Percentiles rank a stretch among this genome's conserved stretches.
Evolutionary conservation across 495 filamentous ascomycete species (phyloP).

Genomic region (Aspergillus egyptiacus): DNA sequence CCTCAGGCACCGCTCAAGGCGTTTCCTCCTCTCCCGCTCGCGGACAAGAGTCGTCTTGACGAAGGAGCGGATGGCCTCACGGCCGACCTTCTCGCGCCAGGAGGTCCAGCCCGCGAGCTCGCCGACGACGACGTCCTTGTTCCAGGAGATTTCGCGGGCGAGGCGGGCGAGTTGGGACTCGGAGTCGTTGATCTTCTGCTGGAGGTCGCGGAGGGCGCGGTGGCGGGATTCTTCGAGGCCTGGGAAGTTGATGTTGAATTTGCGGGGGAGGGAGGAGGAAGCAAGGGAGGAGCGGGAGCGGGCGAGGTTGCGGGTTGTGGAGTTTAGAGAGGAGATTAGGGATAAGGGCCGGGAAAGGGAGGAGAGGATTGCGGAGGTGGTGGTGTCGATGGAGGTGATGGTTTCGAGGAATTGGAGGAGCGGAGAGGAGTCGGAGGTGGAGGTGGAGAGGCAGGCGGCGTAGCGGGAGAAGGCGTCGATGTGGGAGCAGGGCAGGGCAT

Average conservation of each 20-base stretch:
- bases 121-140: conserved; percentile 83
- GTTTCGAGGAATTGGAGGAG: conserved; percentile 65
- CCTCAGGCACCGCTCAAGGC: conserved; percentile 59
- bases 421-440: conserved; percentile 63
- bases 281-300: conserved; percentile 64
- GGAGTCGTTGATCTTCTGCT: conserved; percentile 61
- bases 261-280: conserved; percentile 43
- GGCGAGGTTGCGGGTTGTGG: conserved; percentile 61
- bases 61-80: conserved; percentile 66
- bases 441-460: conserved; percentile 57
- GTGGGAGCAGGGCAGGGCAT: conserved; percentile 58
- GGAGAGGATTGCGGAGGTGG: conserved; percentile 69
- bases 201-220: conserved; percentile 70
- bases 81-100: conserved; percentile 69
- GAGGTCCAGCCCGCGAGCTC: conserved; percentile 95
- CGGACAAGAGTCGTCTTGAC: conserved; percentile 69
- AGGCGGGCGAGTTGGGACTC: conserved; percentile 60
- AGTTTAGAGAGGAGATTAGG: conserved; percentile 64
- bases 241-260: conserved; percentile 47
- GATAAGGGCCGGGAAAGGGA: conserved; percentile 76
- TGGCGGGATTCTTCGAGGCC: conserved; percentile 81
- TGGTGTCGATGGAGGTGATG: conserved; percentile 68
- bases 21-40: conserved; percentile 74
- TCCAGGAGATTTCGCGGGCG: conserved; percentile 77
- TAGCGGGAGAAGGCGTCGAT: conserved; percentile 67